A percentile compares a stretch with the other conserved stretches of the same genome.
These are phyloP conservation scores for Cylindrotheca closterium DNA, from an alignment of 108 stramenopile genomes.

Conservation along the genomic window DNA sequence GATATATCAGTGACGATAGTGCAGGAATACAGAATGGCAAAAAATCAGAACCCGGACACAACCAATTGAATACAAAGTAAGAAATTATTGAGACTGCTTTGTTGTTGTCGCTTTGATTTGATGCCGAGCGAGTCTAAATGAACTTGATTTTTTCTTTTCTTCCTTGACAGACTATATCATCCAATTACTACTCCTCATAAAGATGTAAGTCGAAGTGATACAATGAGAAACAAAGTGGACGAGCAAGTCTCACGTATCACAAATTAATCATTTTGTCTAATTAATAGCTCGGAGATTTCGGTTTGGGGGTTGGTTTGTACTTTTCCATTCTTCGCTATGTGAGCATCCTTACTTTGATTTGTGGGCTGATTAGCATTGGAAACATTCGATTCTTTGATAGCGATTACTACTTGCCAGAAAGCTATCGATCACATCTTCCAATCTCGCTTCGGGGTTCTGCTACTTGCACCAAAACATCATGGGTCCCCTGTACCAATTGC, in stretches of 20 bases:
- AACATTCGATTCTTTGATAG: slow-evolving; percentile 72
- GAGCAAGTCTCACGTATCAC: no score
- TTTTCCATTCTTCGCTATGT: slow-evolving; percentile 55
- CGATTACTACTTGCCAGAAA: slow-evolving; percentile 49
- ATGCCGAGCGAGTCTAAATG: no score
- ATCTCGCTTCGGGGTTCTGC: slow-evolving; percentile 23
- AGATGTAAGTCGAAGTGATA: background rate
- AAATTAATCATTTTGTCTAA: background rate
- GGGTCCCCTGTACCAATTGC: slow-evolving; percentile 62
- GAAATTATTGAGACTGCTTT: background rate
- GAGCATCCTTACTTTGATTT: background rate
- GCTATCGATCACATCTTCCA: slow-evolving; percentile 8
- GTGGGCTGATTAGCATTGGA: slow-evolving; percentile 60
- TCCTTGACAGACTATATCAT: slow-evolving; percentile 38
- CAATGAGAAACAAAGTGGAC: no score
- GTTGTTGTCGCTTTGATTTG: background rate
- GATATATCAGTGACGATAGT: background rate
- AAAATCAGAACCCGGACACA: slow-evolving; percentile 73
- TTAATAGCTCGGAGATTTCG: slow-evolving; percentile 51
- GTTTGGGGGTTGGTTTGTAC: slow-evolving; percentile 70
- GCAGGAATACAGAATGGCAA: background rate
- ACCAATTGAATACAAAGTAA: slow-evolving; percentile 41
- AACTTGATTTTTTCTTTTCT: background rate
- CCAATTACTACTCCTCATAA: slow-evolving; percentile 63
- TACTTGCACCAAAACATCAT: slow-evolving; percentile 49